Percentiles rank a stretch among this genome's conserved stretches.
Conservation (phyloP, 805 yeast species). For the Candida koratica region DNA sequence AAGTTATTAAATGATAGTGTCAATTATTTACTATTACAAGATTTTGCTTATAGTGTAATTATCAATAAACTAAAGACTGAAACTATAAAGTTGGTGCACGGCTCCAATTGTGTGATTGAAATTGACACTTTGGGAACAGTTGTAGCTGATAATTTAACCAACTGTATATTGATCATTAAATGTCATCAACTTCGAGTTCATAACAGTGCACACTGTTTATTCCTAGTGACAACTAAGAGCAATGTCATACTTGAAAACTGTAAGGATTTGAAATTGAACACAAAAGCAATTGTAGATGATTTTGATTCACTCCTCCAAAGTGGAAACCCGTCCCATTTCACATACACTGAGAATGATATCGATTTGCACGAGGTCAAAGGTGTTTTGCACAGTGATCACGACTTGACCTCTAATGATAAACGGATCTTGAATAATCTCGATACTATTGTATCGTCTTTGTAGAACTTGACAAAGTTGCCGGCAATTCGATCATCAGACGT, state of each 20-base stretch:
- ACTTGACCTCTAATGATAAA: no score
- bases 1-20: background rate
- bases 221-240: background rate
- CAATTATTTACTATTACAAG: constrained; percentile 7
- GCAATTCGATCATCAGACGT: constrained; percentile 35
- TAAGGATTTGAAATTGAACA: constrained; percentile 13
- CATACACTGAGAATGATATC: background rate
- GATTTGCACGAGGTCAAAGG: background rate
- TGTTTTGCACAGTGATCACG: no score
- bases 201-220: constrained; percentile 13
- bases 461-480: constrained; percentile 38
- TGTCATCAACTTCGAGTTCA: constrained; percentile 34
- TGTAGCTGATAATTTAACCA: constrained; percentile 20
- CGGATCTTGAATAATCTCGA: no score
- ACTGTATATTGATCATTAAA: constrained; percentile 17
- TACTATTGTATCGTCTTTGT: no score
- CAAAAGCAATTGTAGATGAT: constrained; percentile 23
- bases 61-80: constrained; percentile 13
- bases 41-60: constrained; percentile 3
- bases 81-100: constrained; percentile 24
- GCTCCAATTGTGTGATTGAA: constrained; percentile 14
- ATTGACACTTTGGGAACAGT: constrained; percentile 29
- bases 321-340: background rate
- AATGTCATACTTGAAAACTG: constrained; percentile 32
- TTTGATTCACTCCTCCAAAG: constrained; percentile 18